phyloP scores from a whole-genome alignment of 2,329 filamentous ascomycete species.

The Xylariomycetidae sp. region DNA sequence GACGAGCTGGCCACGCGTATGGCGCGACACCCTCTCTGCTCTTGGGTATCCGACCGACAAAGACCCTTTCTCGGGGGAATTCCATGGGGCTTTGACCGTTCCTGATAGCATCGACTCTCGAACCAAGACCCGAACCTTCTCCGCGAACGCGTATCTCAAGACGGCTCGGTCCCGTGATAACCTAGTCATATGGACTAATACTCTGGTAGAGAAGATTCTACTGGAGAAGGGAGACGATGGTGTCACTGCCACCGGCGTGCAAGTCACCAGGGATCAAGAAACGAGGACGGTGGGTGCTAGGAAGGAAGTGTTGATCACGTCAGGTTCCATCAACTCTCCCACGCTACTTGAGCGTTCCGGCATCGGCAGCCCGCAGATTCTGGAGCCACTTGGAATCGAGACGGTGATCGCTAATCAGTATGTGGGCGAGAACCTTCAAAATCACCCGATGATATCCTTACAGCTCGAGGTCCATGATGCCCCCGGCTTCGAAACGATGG shows the following conservation, averaged over 20 bases:
- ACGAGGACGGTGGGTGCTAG: constrained; percentile 18
- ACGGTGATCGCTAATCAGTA: constrained; percentile 29
- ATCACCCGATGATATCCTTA: constrained; percentile 22
- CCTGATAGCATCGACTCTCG: constrained; percentile 1
- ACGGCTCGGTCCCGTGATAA: constrained; percentile 1
- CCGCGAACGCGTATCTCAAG: not conserved
- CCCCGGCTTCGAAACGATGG: constrained; percentile 15
- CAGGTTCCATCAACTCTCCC: constrained; percentile 37
- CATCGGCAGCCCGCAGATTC: constrained; percentile 30
- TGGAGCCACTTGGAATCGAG: constrained; percentile 27
- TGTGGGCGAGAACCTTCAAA: constrained; percentile 37
- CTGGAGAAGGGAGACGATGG: constrained; percentile 2
- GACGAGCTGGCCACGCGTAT: not conserved
- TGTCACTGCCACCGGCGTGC: constrained; percentile 6
- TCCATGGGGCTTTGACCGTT: not conserved
- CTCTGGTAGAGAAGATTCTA: constrained; percentile 6
- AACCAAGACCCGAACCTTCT: not conserved
- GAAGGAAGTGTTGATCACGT: constrained; percentile 38
- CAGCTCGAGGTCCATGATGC: constrained; percentile 18
- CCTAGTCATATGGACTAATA: constrained; percentile 8
- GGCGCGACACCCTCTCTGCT: not conserved
- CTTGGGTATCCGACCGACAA: not conserved
- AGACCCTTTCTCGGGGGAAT: not conserved
- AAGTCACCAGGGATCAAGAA: constrained; percentile 4
- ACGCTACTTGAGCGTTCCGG: constrained; percentile 40